These are phyloP conservation scores for Melampsora americana DNA, from an alignment of 1,284 basidiomycete genomes.

Conservation along the genomic window DNA sequence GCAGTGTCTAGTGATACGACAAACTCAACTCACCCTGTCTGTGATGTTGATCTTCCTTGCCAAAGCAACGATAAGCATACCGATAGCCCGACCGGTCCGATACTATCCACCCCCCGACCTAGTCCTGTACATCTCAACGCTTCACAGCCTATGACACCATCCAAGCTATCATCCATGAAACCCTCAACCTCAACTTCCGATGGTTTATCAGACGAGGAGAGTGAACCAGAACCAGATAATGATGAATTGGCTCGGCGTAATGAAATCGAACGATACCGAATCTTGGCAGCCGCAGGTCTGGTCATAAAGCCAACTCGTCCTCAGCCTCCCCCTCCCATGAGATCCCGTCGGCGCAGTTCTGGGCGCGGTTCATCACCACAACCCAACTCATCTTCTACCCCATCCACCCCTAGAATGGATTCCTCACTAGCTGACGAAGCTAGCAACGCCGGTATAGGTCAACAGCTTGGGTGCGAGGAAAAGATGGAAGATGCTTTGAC, in stretches of 20 bases:
- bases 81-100: background rate
- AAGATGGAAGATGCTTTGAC: constrained; percentile 28
- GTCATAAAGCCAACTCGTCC: constrained; percentile 14
- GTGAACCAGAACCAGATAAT: constrained; percentile 7
- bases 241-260: constrained; percentile 5
- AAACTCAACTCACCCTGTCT: background rate
- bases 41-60: background rate
- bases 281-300: constrained; percentile 22
- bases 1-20: background rate
- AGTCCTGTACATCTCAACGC: background rate
- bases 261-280: constrained; percentile 5
- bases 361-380: background rate
- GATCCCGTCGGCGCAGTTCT: background rate
- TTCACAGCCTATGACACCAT: background rate
- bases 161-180: background rate
- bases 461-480: background rate
- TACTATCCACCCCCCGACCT: constrained; percentile 1
- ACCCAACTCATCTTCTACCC: background rate
- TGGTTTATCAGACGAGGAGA: background rate
- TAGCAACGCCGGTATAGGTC: background rate
- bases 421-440: background rate
- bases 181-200: background rate
- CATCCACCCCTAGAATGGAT: background rate
- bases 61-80: background rate
- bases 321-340: background rate